Conservation (phyloP, 805 yeast species). For the Yamadazyma endophytica region DNA sequence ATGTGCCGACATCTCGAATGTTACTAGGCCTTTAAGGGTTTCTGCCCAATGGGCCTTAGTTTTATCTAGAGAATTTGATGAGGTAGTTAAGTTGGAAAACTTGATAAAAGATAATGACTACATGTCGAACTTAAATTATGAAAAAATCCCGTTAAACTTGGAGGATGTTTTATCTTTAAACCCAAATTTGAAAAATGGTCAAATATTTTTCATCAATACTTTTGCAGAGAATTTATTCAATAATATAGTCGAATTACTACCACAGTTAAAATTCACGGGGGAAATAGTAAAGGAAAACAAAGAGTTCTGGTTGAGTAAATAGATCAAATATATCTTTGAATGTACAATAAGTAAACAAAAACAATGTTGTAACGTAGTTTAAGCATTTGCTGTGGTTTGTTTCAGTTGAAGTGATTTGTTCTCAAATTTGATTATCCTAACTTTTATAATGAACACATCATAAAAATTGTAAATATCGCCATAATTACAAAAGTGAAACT, state of each 20-base stretch:
- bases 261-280: conserved; percentile 54
- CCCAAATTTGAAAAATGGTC: conserved; percentile 62
- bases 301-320: conserved; percentile 46
- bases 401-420: too few relatives aligned
- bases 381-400: too few relatives aligned
- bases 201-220: conserved; percentile 74
- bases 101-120: conserved; percentile 1
- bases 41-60: conserved; percentile 85
- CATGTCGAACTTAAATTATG: conserved; percentile 20
- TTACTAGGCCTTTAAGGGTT: conserved; percentile 70
- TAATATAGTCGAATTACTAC: conserved; percentile 57
- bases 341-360: too few relatives aligned
- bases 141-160: conserved; percentile 35
- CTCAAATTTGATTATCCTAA: too few relatives aligned
- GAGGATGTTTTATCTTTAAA: conserved; percentile 42
- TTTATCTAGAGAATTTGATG: conserved; percentile 73
- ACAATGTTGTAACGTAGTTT: too few relatives aligned
- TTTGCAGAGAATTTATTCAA: conserved; percentile 77
- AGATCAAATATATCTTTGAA: background rate
- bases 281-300: conserved; percentile 52
- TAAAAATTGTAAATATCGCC: background rate
- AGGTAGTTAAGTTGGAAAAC: conserved; percentile 53
- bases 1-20: conserved; percentile 95
- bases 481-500: background rate
- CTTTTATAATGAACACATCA: too few relatives aligned